Percentiles rank a stretch among this genome's conserved stretches.
Conservation (phyloP, 1,284 basidiomycete species). For the Dichomitus squalens region DNA sequence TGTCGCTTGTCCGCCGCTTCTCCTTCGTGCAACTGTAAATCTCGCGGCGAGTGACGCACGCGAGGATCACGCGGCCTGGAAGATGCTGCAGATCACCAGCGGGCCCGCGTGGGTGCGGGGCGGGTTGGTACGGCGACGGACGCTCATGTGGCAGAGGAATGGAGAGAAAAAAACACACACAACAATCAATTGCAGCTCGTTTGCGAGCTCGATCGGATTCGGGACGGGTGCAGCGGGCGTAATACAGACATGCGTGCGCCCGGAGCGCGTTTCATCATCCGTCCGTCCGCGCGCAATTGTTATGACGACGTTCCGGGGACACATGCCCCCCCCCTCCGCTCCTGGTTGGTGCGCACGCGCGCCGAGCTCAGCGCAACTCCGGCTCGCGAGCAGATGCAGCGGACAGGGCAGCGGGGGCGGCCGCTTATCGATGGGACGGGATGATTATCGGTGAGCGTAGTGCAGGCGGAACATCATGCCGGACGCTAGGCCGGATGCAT, state of each 20-base stretch:
- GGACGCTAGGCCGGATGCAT: conserved; percentile 1
- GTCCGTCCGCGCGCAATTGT: conserved; percentile 6
- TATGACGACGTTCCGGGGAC: conserved; percentile 12
- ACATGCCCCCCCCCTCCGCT: background rate
- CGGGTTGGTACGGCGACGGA: too few species aligned
- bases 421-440: conserved; percentile 17
- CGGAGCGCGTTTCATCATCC: background rate
- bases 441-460: background rate
- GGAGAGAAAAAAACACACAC: too few species aligned
- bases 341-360: background rate
- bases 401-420: background rate
- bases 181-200: too few species aligned
- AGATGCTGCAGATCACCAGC: too few species aligned
- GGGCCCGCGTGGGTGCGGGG: background rate
- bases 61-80: background rate
- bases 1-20: too few species aligned
- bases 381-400: background rate
- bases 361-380: background rate
- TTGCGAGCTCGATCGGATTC: too few species aligned
- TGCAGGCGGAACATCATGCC: background rate
- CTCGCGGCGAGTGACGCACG: background rate
- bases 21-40: too few species aligned
- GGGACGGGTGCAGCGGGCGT: too few species aligned
- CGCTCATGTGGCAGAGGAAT: too few species aligned
- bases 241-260: too few species aligned